Evolutionary conservation across 1,284 basidiomycete species (phyloP).

Genomic region (Rhodotorula sp.): DNA sequence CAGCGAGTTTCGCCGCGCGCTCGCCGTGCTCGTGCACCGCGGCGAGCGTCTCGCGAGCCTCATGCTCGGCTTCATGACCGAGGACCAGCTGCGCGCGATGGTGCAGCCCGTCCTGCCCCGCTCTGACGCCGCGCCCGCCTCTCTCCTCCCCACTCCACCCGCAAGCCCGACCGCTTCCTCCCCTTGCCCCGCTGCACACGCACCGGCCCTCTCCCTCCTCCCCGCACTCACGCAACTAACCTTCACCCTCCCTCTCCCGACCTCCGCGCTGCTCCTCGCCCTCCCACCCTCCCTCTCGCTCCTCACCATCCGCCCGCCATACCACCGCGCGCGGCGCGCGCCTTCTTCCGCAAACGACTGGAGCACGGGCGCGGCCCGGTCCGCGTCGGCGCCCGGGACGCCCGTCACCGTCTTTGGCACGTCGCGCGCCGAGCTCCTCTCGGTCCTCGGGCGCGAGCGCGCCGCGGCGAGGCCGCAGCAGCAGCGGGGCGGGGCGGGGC

Average conservation of each 20-base stretch:
- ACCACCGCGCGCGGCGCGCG: conserved; percentile 5
- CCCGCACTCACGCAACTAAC: conserved; percentile 7
- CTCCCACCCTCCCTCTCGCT: conserved; percentile 1
- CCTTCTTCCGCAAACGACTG: not conserved
- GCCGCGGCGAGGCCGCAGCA: not conserved
- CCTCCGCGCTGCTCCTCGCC: conserved; percentile 6
- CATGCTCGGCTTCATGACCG: conserved; percentile 25
- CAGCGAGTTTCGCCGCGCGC: not conserved
- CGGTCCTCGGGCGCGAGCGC: not conserved
- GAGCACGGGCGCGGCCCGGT: too few species aligned
- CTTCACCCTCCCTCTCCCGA: conserved; percentile 13
- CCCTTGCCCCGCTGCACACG: not conserved
- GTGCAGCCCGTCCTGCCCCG: not conserved
- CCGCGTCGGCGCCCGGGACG: not conserved
- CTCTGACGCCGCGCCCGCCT: not conserved
- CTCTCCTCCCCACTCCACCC: not conserved
- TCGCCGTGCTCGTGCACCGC: not conserved
- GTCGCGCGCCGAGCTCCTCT: not conserved
- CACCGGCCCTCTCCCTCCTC: conserved; percentile 1
- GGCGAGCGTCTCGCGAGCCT: not conserved
- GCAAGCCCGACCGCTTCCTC: not conserved
- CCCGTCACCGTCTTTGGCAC: conserved; percentile 1
- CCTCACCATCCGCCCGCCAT: conserved; percentile 16
- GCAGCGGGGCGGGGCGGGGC: not conserved
- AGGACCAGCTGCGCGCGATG: conserved; percentile 16